Evolutionary conservation across 2,329 filamentous ascomycete genomes (phyloP), one percentile per base, ranked within the genome.

Genomic region (Penicillium thymicola): DNA sequence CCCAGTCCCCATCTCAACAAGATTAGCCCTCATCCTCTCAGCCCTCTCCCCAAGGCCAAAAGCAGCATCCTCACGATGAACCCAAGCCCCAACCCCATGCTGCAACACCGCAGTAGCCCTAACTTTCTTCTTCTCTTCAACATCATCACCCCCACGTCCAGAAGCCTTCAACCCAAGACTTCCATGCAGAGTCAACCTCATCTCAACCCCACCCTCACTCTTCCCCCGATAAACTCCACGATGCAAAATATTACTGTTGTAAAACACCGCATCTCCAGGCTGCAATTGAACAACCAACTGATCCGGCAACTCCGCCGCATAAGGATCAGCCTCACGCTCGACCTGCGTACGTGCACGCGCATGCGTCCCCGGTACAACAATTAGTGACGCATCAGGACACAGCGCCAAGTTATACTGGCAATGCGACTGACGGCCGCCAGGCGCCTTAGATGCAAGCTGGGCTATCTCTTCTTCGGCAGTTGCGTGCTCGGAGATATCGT

Each of bases 401-500:
- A 96, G 79, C 8, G 91, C 87, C 42, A 96, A 79, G 71, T 96
- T 96, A 83, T 90, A 96, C 77, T 96, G 92, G 37, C 90, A 88
- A 66, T 94, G 90, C 65, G 82, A 85, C 55, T 87, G 85, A 0
- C 68, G 66, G 13, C 71, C 71, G 1, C 67, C 62, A 0, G 76
- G 75, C n/a, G 69, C 71, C 60, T 77, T 78, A 59, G 82, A 76
- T 1, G 71, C 69, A 50, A 95, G 76, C 28, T 87, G 76, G 43
- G 74, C 75, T 41, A 84, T 67, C 72, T 96, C 92, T 67, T 92
- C 85, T 21, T 87, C 86, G 0, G 84, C 69, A 0, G 79, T 80
- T 0, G 86, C 89, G 0, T 81, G 78, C n/a, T 86, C 81, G 3
- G 85, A 79, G 45, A 96, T 87, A 68, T 95, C 90, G 69, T 96